Evolutionary conservation across 139 green algal species (phyloP).

Genomic region (Edaphochlamys debaryana): DNA sequence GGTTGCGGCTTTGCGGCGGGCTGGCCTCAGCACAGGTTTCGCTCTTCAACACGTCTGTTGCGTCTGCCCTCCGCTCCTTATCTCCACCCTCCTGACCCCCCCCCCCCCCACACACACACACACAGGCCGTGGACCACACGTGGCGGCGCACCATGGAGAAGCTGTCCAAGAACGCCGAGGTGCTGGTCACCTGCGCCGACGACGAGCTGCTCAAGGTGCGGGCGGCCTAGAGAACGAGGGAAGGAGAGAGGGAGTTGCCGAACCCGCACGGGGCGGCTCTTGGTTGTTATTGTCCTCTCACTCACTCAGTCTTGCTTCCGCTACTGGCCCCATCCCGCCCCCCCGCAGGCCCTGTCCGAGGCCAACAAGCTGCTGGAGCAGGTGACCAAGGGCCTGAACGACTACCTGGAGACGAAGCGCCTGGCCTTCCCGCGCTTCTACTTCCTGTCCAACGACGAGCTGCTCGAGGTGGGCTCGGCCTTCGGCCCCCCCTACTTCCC

Average conservation of each 20-base stretch:
- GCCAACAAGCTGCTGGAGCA: constrained; percentile 78
- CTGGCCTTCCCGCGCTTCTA: constrained; percentile 89
- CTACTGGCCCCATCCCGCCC: not conserved
- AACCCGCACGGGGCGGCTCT: no score
- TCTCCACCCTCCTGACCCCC: no score
- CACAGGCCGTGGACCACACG: constrained; percentile 74
- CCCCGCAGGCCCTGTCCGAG: constrained; percentile 70
- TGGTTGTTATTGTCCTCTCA: no score
- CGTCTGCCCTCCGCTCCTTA: no score
- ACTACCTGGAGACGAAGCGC: constrained; percentile 89
- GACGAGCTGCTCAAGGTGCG: constrained; percentile 80
- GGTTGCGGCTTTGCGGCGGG: no score
- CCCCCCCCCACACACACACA: no score
- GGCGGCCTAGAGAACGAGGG: no score
- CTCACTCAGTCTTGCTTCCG: no score
- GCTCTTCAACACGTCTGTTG: no score
- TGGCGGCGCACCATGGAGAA: constrained; percentile 84
- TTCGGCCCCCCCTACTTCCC: not conserved
- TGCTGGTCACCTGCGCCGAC: constrained; percentile 66
- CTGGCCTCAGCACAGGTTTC: not conserved
- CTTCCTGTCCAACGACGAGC: constrained; percentile 88
- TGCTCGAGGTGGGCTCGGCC: constrained; percentile 73
- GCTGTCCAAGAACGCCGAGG: constrained; percentile 77
- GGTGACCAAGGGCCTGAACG: constrained; percentile 81
- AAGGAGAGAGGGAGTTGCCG: no score